phyloP scores from a whole-genome alignment of 2,329 filamentous ascomycete species.

The Clarireedia paspali region DNA sequence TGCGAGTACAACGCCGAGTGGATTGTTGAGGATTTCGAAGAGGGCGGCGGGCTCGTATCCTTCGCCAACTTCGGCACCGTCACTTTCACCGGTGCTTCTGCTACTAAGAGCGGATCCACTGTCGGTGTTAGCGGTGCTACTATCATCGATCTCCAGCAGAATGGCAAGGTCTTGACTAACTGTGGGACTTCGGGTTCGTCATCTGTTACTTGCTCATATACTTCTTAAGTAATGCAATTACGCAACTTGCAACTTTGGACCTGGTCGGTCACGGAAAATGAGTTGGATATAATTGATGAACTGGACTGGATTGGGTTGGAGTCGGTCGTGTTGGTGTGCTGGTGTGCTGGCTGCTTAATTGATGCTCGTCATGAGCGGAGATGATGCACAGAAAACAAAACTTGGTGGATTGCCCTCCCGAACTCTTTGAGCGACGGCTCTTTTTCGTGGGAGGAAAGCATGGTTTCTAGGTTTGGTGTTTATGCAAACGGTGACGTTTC shows the following conservation, averaged over 20 bases:
- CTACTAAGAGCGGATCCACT: background rate
- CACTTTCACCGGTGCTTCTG: slow-evolving; percentile 15
- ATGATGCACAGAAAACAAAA: no score
- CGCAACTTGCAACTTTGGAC: background rate
- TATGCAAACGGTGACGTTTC: background rate
- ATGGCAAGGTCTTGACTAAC: background rate
- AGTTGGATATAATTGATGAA: background rate
- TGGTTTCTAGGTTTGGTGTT: background rate
- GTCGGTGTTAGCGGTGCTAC: background rate
- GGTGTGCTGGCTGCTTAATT: no score
- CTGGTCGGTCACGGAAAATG: background rate
- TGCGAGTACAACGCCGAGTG: slow-evolving; percentile 43
- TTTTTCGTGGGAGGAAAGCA: slow-evolving; percentile 1
- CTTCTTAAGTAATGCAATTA: background rate
- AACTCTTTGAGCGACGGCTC: slow-evolving; percentile 9
- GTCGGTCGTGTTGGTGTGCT: no score
- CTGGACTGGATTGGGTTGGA: background rate
- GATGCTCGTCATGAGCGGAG: no score
- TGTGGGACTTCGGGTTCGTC: background rate
- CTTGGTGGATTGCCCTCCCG: background rate
- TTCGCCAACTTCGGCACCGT: slow-evolving; percentile 42
- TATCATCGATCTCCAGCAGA: slow-evolving; percentile 6
- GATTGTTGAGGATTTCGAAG: slow-evolving; percentile 45
- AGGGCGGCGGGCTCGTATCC: slow-evolving; percentile 33
- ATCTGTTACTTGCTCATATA: background rate